phyloP scores from a whole-genome alignment of 2,329 filamentous ascomycete genomes.

The Talaromyces sp. region DNA sequence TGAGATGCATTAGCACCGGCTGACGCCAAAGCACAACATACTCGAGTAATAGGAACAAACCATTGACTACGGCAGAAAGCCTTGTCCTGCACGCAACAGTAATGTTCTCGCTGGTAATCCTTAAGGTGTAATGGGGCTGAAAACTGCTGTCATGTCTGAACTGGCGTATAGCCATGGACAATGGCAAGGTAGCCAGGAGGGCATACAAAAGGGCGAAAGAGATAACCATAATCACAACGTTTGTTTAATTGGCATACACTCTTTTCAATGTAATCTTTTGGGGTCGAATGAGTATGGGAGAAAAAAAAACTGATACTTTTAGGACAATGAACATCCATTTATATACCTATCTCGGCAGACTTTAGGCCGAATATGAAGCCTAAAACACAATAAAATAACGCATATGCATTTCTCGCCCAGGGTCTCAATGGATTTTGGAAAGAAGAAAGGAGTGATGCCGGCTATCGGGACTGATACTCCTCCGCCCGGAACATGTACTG shows the following conservation, averaged over 20 bases:
- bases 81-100: conserved; percentile 11
- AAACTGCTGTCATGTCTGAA: conserved; percentile 7
- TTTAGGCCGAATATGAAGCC: too few species aligned
- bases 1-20: neutral
- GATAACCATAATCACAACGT: neutral
- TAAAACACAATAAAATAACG: too few species aligned
- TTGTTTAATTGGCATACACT: neutral
- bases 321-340: too few species aligned
- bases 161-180: neutral
- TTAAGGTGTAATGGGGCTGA: conserved; percentile 8
- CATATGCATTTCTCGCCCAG: too few species aligned
- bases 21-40: neutral
- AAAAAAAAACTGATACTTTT: too few species aligned
- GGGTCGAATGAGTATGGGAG: too few species aligned
- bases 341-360: too few species aligned
- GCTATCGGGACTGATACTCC: neutral
- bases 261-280: neutral
- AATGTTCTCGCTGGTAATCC: neutral
- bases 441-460: too few species aligned
- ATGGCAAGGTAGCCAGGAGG: neutral
- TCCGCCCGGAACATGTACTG: neutral
- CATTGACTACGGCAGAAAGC: conserved; percentile 9
- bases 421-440: too few species aligned
- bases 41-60: neutral
- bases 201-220: neutral